These are phyloP conservation scores for Neonectria coccinea DNA, from an alignment of 2,329 filamentous ascomycete genomes.

Conservation along the genomic window DNA sequence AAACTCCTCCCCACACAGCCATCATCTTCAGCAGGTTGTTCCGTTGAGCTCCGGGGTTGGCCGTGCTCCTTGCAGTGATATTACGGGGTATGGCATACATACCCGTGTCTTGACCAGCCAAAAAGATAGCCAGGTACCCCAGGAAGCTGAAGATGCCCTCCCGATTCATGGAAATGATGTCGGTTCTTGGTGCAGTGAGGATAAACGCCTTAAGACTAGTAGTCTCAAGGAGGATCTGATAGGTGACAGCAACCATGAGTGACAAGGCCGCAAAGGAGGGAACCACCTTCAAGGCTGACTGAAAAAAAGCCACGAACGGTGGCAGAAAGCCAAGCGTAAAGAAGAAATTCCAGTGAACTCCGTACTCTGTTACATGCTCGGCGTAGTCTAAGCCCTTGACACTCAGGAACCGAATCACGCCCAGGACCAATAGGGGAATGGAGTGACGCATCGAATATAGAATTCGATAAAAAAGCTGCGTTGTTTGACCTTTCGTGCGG, in stretches of 20 bases:
- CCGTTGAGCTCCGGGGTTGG: conserved; percentile 60
- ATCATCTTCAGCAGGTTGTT: conserved; percentile 73
- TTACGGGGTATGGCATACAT: conserved; percentile 79
- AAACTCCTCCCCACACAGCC: conserved; percentile 72
- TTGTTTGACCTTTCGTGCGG: conserved; percentile 59
- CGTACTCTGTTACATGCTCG: conserved; percentile 97
- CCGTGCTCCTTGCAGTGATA: conserved; percentile 57
- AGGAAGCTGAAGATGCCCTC: conserved; percentile 96
- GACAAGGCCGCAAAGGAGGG: conserved; percentile 83
- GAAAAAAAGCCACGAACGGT: conserved; percentile 87
- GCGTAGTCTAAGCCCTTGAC: conserved; percentile 97
- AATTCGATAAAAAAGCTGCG: conserved; percentile 69
- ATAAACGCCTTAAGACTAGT: conserved; percentile 86
- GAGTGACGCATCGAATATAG: conserved; percentile 80
- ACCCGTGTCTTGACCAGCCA: conserved; percentile 87
- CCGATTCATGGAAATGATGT: conserved; percentile 88
- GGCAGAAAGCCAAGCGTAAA: conserved; percentile 92
- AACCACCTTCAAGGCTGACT: conserved; percentile 75
- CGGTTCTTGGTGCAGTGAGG: conserved; percentile 80
- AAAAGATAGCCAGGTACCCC: conserved; percentile 94
- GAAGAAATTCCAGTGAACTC: conserved; percentile 99
- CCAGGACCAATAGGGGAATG: conserved; percentile 82
- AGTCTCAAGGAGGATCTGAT: conserved; percentile 81
- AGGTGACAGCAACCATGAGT: conserved; percentile 73
- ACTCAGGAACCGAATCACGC: conserved; percentile 82